A percentile compares a stretch with the other conserved stretches of the same genome.
Conservation (phyloP, 1,139 yeast genomes). For the Taiozyma sp. region DNA sequence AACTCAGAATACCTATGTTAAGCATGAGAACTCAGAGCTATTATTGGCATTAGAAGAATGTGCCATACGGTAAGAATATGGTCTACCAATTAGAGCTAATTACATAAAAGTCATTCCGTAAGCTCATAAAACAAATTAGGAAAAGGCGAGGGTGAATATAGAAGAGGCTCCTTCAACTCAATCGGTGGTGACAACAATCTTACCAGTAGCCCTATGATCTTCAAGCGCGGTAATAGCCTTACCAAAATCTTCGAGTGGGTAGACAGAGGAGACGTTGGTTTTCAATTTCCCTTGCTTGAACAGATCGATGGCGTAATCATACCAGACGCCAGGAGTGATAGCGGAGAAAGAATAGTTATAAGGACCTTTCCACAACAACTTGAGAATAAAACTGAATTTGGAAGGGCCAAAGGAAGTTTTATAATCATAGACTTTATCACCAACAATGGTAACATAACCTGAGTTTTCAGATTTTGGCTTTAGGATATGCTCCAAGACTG, state of each 20-base stretch:
- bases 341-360: constrained; percentile 28
- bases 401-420: constrained; percentile 1
- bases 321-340: constrained; percentile 23
- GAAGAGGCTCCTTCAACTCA: constrained; percentile 26
- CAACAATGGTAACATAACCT: constrained; percentile 46
- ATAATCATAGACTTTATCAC: constrained; percentile 38
- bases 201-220: constrained; percentile 54
- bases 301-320: constrained; percentile 32
- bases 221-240: constrained; percentile 45
- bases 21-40: too few relatives aligned
- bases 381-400: constrained; percentile 38
- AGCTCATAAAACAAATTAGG: not conserved
- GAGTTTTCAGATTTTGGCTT: constrained; percentile 37
- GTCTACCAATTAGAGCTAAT: too few relatives aligned
- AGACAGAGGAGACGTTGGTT: constrained; percentile 50
- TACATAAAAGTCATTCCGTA: too few relatives aligned
- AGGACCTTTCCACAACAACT: constrained; percentile 51
- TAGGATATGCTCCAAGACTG: constrained; percentile 32
- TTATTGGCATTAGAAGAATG: too few relatives aligned
- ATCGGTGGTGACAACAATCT: constrained; percentile 47
- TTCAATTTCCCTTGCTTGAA: constrained; percentile 38
- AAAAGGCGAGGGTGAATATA: not conserved
- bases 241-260: constrained; percentile 42
- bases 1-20: too few relatives aligned
- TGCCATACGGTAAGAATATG: too few relatives aligned